Evolutionary conservation across 257 asterid species (phyloP), one percentile per base, ranked within the genome.

Genomic region (Nyctanthes arbortristis): DNA sequence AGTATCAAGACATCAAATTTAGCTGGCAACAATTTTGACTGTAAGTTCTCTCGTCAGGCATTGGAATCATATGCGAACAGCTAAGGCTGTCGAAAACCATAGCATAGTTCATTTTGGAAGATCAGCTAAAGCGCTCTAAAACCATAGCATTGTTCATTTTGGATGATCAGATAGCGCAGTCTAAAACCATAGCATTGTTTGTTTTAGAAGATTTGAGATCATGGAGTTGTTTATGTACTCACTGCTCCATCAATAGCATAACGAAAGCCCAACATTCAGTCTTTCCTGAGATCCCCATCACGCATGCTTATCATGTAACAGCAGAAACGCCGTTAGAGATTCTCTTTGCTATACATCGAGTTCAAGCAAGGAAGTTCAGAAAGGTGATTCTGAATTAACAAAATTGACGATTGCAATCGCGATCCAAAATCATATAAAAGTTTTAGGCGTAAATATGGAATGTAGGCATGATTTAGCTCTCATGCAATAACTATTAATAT

Each of bases 241-340:
- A 2, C 24, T 5, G 3, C 35, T 59, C 33, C 20, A 43, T 47
- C 39, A 29, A 62, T 47, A 61, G 32, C 56, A 69, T 4, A 73
- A 34, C 35, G 58, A 29, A 40, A 11, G 61, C 47, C 37, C n/a
- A 16, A 34, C 47, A 49, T 27, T 25, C 22, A 43, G 54, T 66
- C 54, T 63, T 63, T 66, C 31, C 69, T 18, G 37, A 39, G 61
- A 47, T 61, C 31, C 76, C 70, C 55, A 45, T 63, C 68, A 20
- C 16, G 52, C 29, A 18, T 22, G 35, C 8, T 13, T 34, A 64
- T 34, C 8, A 40, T 8, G 28, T 11, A 35, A 28, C 9, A 37
- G 71, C 36, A 43, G 30, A 61, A 35, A 67, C 56, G 29, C n/a
- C 60, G 54, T 33, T 24, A 71, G 65, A 31, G 31, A 24, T 66